Evolutionary conservation across 192 early-diverging fungal species (phyloP).

Genomic region (Phlyctochytrium planicorne): DNA sequence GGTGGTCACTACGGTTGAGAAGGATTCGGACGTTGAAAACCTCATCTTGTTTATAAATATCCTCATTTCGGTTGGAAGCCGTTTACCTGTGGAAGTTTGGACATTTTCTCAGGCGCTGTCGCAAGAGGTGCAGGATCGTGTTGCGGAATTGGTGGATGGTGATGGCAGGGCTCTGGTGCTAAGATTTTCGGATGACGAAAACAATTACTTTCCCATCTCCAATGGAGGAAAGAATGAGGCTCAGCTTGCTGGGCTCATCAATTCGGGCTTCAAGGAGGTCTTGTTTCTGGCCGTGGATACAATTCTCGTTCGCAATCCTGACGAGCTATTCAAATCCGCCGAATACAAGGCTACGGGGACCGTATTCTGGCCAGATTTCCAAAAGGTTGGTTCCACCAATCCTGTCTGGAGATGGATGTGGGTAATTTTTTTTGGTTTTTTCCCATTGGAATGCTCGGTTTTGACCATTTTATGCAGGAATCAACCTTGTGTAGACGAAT

Average conservation of each 20-base stretch:
- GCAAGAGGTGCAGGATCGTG: background rate
- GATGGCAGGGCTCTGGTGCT: background rate
- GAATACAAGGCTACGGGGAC: constrained; percentile 6
- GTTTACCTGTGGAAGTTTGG: background rate
- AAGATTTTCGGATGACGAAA: background rate
- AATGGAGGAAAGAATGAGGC: background rate
- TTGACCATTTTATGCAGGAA: constrained; percentile 4
- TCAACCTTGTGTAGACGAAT: constrained; percentile 20
- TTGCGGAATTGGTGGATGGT: background rate
- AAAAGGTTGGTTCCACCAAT: background rate
- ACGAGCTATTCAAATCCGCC: constrained; percentile 13
- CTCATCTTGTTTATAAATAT: too few relatives aligned
- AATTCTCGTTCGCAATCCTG: constrained; percentile 6
- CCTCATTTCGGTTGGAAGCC: too few relatives aligned
- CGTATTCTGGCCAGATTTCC: constrained; percentile 17
- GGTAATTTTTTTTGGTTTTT: background rate
- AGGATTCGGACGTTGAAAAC: too few relatives aligned
- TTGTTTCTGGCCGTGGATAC: constrained; percentile 2
- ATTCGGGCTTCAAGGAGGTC: constrained; percentile 12
- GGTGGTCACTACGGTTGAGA: too few relatives aligned
- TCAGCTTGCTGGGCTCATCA: background rate
- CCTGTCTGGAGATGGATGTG: constrained; percentile 1
- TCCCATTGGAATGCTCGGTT: background rate
- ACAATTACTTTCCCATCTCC: background rate
- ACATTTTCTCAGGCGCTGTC: background rate